These are phyloP conservation scores for Xylaria hypoxylon DNA, from an alignment of 2,329 filamentous ascomycete species.

Conservation along the genomic window DNA sequence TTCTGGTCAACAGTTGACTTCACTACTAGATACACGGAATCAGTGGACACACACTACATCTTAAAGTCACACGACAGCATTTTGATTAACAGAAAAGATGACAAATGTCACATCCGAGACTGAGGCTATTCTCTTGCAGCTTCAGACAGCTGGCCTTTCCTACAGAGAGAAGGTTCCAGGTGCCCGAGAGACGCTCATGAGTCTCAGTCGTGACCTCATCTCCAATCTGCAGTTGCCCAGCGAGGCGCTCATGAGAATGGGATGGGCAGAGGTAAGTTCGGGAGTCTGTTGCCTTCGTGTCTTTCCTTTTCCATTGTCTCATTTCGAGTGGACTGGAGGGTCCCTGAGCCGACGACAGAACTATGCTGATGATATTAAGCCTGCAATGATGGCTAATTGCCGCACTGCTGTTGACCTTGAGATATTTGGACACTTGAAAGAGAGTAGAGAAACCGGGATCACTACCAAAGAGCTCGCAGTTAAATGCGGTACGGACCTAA, in stretches of 20 bases:
- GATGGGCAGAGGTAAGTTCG: slow-evolving; percentile 55
- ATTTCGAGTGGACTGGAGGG: too few species aligned
- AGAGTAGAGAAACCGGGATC: slow-evolving; percentile 46
- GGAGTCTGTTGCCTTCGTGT: too few species aligned
- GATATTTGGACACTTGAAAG: slow-evolving; percentile 51
- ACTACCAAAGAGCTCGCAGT: too few species aligned
- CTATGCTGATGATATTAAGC: slow-evolving; percentile 37
- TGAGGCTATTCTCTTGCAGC: slow-evolving; percentile 32
- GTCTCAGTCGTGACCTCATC: slow-evolving; percentile 52
- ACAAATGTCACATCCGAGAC: background rate
- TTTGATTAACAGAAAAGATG: too few species aligned
- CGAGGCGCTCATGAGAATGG: slow-evolving; percentile 52
- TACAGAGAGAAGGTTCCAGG: slow-evolving; percentile 51
- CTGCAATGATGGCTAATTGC: slow-evolving; percentile 52
- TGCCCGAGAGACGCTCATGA: slow-evolving; percentile 53
- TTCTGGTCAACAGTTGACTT: too few species aligned
- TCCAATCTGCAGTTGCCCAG: slow-evolving; percentile 54
- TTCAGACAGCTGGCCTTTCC: slow-evolving; percentile 46
- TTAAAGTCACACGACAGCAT: too few species aligned
- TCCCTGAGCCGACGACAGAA: too few species aligned
- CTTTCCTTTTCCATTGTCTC: too few species aligned
- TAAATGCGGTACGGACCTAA: too few species aligned
- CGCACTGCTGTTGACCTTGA: slow-evolving; percentile 53
- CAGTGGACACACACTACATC: too few species aligned
- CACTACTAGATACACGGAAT: too few species aligned